Conservation (phyloP, 495 filamentous ascomycete genomes). For the Xylaria curta region DNA sequence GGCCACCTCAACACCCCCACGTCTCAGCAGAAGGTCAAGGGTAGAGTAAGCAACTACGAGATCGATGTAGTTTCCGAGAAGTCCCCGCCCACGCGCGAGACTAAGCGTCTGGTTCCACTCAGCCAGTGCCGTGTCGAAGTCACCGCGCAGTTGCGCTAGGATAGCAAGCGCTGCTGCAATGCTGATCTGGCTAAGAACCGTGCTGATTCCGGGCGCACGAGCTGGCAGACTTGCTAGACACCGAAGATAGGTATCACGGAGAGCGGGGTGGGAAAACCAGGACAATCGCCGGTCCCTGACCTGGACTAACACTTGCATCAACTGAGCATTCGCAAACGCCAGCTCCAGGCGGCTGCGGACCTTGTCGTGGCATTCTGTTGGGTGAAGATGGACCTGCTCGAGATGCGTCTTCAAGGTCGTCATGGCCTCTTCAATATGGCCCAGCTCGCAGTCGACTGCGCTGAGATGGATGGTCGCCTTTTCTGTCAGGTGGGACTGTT, state of each 20-base stretch:
- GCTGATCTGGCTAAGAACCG: constrained; percentile 7
- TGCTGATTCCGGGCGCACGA: not conserved
- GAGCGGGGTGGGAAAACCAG: not conserved
- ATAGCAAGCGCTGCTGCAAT: not conserved
- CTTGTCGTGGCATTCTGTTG: not conserved
- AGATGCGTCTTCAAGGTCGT: not conserved
- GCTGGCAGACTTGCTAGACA: not conserved
- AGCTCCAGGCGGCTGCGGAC: not conserved
- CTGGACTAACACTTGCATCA: not conserved
- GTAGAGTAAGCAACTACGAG: not conserved
- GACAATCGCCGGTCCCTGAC: constrained; percentile 5
- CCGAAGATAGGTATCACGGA: not conserved
- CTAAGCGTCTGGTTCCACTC: constrained; percentile 20
- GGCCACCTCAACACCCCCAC: not conserved
- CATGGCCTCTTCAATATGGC: not conserved
- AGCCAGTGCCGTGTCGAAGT: constrained; percentile 16
- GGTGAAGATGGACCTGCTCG: not conserved
- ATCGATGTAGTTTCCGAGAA: not conserved
- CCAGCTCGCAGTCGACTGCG: not conserved
- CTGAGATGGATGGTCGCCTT: not conserved
- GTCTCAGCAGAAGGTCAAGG: not conserved
- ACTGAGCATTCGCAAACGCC: not conserved
- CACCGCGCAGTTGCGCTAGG: constrained; percentile 22
- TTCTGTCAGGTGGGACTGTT: not conserved
- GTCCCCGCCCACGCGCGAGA: not conserved